Evolutionary conservation across 2,329 filamentous ascomycete species (phyloP), one percentile per base, ranked within the genome.

Genomic region (Sporothrix globosa): DNA sequence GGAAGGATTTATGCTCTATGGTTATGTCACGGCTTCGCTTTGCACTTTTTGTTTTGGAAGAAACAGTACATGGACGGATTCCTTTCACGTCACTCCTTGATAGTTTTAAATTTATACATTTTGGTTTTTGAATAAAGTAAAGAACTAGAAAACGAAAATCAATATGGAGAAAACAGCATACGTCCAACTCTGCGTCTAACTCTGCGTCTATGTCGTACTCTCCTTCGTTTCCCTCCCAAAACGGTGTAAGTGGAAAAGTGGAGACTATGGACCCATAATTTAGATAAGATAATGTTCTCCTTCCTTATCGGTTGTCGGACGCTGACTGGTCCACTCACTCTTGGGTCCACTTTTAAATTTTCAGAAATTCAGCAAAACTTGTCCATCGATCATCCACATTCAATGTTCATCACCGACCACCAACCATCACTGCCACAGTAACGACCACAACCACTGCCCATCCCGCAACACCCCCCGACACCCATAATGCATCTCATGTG

Each of bases 401-500:
- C 5, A 53, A 53, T 9, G 3, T 24, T 30, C 61, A 39, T 48
- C 60, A 50, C 41, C 61, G 50, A 30, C 61, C 9, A 34, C 27
- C 39, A 30, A 30, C 53, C 44, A 48, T 14, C 21, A 2, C 24
- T 27, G 11, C 7, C 41, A 44, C 30, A 17, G 13, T 3, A 19
- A 7, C 44, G 14, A 50, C 27, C 46, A 46, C 70, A 53, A 34
- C 63, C 13, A 50, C 46, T 11, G 5, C 30, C 41, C 53, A 46
- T 6, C 30, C 9, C 17, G 13, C 41, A 34, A 14, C 44, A 14
- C 13, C 53, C 24, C 9, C 27, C 6, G 4, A 50, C 48, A n/a
- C 44, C 48, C 67, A 70, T 44, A 11, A 88, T 88, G 86, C 86
- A 88, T 87, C 79, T 88, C 71, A 88, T 88, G 96, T 97, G 95